These are phyloP conservation scores for Thymus quinquecostatus DNA, from an alignment of 257 asterid species.

Conservation along the genomic window DNA sequence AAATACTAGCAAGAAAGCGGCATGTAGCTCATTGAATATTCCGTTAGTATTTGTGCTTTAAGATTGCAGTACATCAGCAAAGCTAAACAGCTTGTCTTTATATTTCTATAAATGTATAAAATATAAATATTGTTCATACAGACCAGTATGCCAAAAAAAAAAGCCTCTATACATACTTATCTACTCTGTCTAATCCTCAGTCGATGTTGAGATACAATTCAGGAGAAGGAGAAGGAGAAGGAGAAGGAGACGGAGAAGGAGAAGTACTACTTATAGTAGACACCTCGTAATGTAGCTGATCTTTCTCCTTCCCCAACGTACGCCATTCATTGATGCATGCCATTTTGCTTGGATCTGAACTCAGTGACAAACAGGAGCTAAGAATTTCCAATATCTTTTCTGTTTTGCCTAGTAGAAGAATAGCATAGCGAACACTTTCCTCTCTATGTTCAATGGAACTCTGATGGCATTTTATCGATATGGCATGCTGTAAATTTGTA, in stretches of 20 bases:
- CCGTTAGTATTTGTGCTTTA: background rate
- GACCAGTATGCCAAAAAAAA: constrained; percentile 15
- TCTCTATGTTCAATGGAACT: constrained; percentile 59
- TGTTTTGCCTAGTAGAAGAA: constrained; percentile 64
- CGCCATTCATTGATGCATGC: constrained; percentile 68
- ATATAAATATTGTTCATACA: constrained; percentile 15
- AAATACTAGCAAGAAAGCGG: background rate
- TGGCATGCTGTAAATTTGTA: constrained; percentile 61
- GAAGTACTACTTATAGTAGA: constrained; percentile 40
- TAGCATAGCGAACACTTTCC: constrained; percentile 51
- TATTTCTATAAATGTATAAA: background rate
- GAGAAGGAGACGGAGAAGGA: no score
- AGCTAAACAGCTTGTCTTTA: background rate
- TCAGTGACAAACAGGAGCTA: constrained; percentile 45
- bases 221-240: background rate
- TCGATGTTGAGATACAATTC: constrained; percentile 52
- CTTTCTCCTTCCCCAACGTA: constrained; percentile 41
- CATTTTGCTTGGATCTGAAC: constrained; percentile 44
- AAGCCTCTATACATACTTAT: background rate
- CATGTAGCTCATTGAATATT: background rate
- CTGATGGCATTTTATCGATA: constrained; percentile 57
- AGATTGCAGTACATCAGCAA: constrained; percentile 19
- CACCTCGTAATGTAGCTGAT: constrained; percentile 30
- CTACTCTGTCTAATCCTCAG: constrained; percentile 32
- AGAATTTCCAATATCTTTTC: constrained; percentile 66